Conservation (phyloP, 768 basidiomycete species). For the Saitozyma podzolica region DNA sequence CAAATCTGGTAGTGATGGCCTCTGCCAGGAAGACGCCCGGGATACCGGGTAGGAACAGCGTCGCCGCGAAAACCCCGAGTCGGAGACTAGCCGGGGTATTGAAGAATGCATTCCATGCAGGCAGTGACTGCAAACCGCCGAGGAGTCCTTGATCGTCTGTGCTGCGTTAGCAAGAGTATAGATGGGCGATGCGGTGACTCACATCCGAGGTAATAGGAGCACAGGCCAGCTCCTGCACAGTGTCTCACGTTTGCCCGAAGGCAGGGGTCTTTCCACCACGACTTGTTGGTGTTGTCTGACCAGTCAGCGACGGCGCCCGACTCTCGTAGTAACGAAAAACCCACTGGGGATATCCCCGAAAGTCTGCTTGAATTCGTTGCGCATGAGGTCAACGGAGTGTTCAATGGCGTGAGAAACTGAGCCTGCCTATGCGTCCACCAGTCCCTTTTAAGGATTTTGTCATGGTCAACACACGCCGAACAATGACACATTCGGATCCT, state of each 20-base stretch:
- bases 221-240: neutral
- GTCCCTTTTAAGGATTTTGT: too few relatives aligned
- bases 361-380: too few relatives aligned
- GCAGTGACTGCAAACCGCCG: neutral
- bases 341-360: too few relatives aligned
- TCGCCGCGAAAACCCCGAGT: slow-evolving; percentile 1
- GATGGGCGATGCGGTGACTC: neutral
- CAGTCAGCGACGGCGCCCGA: neutral
- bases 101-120: slow-evolving; percentile 5
- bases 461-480: too few relatives aligned
- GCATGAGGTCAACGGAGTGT: too few relatives aligned
- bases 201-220: slow-evolving; percentile 1
- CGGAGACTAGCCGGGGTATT: neutral
- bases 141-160: slow-evolving; percentile 2
- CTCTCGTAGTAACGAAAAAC: too few relatives aligned
- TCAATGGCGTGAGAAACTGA: too few relatives aligned
- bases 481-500: too few relatives aligned
- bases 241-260: slow-evolving; percentile 1
- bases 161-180: neutral
- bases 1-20: neutral
- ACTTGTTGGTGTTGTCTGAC: slow-evolving; percentile 8
- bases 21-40: neutral
- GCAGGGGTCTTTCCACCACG: slow-evolving; percentile 10
- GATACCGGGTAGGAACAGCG: slow-evolving; percentile 1
- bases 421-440: too few relatives aligned